Evolutionary conservation across 306 rosid genomes (phyloP), one percentile per base, ranked within the genome.

Genomic region (Abrus pulchellus): DNA sequence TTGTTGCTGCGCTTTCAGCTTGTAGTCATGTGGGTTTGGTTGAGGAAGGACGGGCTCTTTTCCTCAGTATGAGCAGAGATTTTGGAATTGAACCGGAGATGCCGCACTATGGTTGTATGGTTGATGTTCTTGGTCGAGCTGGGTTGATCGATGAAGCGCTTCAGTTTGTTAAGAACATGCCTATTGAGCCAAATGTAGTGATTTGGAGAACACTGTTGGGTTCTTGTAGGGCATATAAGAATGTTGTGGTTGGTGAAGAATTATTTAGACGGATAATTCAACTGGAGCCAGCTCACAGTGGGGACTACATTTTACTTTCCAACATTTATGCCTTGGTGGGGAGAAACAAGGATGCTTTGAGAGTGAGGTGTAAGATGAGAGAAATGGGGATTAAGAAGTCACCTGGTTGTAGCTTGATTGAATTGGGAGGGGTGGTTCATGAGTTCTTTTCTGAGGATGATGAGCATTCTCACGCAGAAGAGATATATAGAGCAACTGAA

Each of bases 61-160:
- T 88, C 80, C 56, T 74, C 61, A 82, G 86, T 69, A 88, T 90
- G 90, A 87, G 75, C 60, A 79, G 33, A 54, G 90, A 87, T 59
- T 87, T 79, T 8, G 68, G 82, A 28, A 90, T 90, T 20, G 88
- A 83, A 69, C 88, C 87, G 7, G 84, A 90, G 75, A 87, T 87
- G 4, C 92, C 88, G 81, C 92, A 90, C 72, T 88, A 87, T 48
- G 94, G 94, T 65, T 88, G 92, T 60, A 88, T 90, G 92, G 94
- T 90, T 49, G 94, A 90, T 77, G 77, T 88, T 75, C 87, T 87
- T 68, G 94, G 94, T 54, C 87, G 88, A 40, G 89, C 90, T 32
- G 90, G 92, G 60, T 80, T 85, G 72, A 83, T 87, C 38, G 86
- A 83, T 47, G 92, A 89, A 72, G 92, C 92, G 27, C 80, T 70